Percentiles rank a stretch among this genome's conserved stretches.
phyloP scores from a whole-genome alignment of 331 rosid species.

The Saraca asoca region DNA sequence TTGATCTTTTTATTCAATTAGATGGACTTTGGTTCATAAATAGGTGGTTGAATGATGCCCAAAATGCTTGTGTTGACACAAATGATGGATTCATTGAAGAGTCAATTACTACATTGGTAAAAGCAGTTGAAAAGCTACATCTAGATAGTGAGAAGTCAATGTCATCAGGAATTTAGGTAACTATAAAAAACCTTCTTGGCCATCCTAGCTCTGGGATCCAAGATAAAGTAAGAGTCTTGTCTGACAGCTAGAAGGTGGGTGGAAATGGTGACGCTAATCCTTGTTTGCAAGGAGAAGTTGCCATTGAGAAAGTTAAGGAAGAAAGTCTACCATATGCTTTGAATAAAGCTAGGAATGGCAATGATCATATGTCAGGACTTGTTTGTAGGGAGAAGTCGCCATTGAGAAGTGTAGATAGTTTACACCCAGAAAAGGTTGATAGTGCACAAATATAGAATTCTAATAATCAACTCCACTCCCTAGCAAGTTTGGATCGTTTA shows the following conservation, averaged over 20 bases:
- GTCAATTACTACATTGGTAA: slow-evolving; percentile 69
- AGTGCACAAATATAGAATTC: slow-evolving; percentile 37
- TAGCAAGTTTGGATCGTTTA: slow-evolving; percentile 40
- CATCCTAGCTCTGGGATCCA: slow-evolving; percentile 70
- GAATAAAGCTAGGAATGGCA: slow-evolving; percentile 39
- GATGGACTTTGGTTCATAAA: too few species aligned
- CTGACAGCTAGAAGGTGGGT: slow-evolving; percentile 72
- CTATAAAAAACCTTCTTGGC: slow-evolving; percentile 65
- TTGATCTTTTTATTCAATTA: slow-evolving; percentile 88
- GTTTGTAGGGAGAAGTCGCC: slow-evolving; percentile 41
- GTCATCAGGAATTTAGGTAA: too few species aligned
- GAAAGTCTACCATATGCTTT: slow-evolving; percentile 49
- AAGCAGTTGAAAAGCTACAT: slow-evolving; percentile 80
- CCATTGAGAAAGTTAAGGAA: too few species aligned
- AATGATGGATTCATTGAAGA: slow-evolving; percentile 75
- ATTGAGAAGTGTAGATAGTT: slow-evolving; percentile 39
- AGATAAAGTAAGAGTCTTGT: slow-evolving; percentile 61
- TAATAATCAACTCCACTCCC: slow-evolving; percentile 37
- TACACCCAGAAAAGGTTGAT: too few species aligned
- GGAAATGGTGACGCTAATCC: slow-evolving; percentile 48
- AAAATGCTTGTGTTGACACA: slow-evolving; percentile 50
- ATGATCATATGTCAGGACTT: slow-evolving; percentile 38
- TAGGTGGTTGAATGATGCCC: slow-evolving; percentile 85
- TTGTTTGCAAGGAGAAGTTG: slow-evolving; percentile 38
- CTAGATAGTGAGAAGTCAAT: too few species aligned